Evolutionary conservation across 2,329 filamentous ascomycete genomes (phyloP), one percentile per base, ranked within the genome.

Genomic region (Sphaerulina musiva): DNA sequence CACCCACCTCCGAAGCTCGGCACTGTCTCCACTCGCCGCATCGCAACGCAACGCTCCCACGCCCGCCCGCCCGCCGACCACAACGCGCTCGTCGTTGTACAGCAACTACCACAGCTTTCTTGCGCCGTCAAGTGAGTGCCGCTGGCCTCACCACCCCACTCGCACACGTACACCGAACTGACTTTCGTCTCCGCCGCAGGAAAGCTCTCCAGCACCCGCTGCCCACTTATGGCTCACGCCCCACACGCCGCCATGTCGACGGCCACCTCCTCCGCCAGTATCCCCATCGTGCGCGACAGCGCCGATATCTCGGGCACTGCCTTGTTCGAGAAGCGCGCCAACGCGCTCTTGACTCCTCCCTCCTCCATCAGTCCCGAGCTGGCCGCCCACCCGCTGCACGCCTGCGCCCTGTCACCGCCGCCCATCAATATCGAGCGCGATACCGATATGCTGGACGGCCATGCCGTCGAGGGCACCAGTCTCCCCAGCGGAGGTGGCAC

Each of bases 291-390:
- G 46, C 65, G 63, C 60, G 58, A 62, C 57, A 47, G 41, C 48
- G 53, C 46, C 51, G 57, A 58, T 54, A 53, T 62, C 51, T 57
- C 56, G 38, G 62, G 58, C 64, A 62, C 65, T 59, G 60, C 62
- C 51, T 57, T 59, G 47, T 61, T 59, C 56, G 65, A 65, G 53
- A 62, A 67, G 64, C 57, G 57, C 41, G 62, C 62, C 48, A 65
- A 60, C 59, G 77, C 82, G 71, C 83, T 95, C 67, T 89, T 87
- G 60, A 96, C 92, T 70, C 92, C 92, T 69, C 92, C 92, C 41
- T 95, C 92, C 77, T 96, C 91, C 73, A 90, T 96, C 70, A 96
- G 91, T 58, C 92, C 92, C 46, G 85, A 83, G 64, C 80, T 96
- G 62, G 84, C 86, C 65, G 88, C 91, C 56, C 88, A 92, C 66